These are phyloP conservation scores for Globisporangium spiculum DNA, from an alignment of 352 stramenopile species.

Conservation along the genomic window DNA sequence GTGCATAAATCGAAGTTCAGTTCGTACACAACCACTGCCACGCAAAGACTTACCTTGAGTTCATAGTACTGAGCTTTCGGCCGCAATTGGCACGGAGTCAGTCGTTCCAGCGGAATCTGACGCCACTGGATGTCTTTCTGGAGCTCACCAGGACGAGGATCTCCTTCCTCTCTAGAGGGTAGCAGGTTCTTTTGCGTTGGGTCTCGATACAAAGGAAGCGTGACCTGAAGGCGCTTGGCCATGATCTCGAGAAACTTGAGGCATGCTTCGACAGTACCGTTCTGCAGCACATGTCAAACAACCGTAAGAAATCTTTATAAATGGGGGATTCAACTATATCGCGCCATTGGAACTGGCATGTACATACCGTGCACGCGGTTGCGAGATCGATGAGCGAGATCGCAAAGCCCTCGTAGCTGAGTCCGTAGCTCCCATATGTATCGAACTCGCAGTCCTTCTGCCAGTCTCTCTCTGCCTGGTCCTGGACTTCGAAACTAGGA, in stretches of 20 bases:
- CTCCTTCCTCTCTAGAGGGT: background rate
- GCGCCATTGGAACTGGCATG: background rate
- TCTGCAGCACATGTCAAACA: slow-evolving; percentile 15
- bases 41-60: slow-evolving; percentile 27
- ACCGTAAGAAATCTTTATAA: background rate
- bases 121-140: slow-evolving; percentile 28
- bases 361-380: slow-evolving; percentile 37
- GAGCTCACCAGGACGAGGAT: background rate
- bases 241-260: slow-evolving; percentile 51
- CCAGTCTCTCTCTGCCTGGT: slow-evolving; percentile 42
- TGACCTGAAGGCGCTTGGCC: slow-evolving; percentile 31
- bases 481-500: slow-evolving; percentile 36
- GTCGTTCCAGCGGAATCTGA: slow-evolving; percentile 28
- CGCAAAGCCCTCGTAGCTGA: slow-evolving; percentile 48
- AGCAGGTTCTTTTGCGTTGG: background rate
- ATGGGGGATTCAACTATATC: background rate
- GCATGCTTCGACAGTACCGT: slow-evolving; percentile 36
- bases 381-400: slow-evolving; percentile 48
- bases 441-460: slow-evolving; percentile 51
- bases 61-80: slow-evolving; percentile 38
- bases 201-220: slow-evolving; percentile 26
- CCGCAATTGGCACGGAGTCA: slow-evolving; percentile 34
- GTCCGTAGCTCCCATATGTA: slow-evolving; percentile 27
- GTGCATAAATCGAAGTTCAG: background rate
- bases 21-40: background rate